These are phyloP conservation scores for Fusarium continuum DNA, from an alignment of 2,329 filamentous ascomycete species.

Conservation along the genomic window DNA sequence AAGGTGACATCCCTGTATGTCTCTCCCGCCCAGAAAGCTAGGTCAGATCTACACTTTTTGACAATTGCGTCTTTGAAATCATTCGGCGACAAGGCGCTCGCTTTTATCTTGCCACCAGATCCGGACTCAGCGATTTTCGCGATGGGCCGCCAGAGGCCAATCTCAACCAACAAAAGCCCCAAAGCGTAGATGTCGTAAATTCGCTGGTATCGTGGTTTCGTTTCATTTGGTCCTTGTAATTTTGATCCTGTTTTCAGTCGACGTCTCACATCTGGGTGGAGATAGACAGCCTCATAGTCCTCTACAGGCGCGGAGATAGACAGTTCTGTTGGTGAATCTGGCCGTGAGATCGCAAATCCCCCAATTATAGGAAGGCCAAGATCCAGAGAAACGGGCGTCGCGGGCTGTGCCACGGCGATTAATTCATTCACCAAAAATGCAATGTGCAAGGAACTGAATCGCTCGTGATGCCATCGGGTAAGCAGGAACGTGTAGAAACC, in stretches of 20 bases:
- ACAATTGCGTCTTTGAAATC: not conserved
- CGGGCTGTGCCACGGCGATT: too few relatives aligned
- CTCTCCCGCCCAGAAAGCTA: not conserved
- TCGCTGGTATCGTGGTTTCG: not conserved
- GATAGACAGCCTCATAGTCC: not conserved
- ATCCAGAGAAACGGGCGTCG: not conserved
- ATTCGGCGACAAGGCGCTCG: fast-evolving
- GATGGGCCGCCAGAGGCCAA: slow-evolving; percentile 1
- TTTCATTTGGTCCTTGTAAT: not conserved
- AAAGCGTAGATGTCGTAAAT: slow-evolving; percentile 1
- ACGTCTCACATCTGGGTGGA: not conserved
- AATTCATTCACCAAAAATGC: not conserved
- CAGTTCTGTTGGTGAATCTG: not conserved
- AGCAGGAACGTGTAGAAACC: not conserved
- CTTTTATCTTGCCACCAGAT: fast-evolving
- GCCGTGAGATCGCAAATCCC: not conserved
- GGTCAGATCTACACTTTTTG: not conserved
- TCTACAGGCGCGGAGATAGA: not conserved
- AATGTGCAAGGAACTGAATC: not conserved
- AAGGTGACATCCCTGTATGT: slow-evolving; percentile 3
- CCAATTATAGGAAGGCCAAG: not conserved
- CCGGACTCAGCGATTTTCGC: not conserved
- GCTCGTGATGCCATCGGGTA: slow-evolving; percentile 1
- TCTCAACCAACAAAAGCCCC: not conserved
- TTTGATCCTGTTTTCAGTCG: not conserved